Evolutionary conservation across 1,284 basidiomycete genomes (phyloP).

Genomic region (Trichosporon coremiiforme): DNA sequence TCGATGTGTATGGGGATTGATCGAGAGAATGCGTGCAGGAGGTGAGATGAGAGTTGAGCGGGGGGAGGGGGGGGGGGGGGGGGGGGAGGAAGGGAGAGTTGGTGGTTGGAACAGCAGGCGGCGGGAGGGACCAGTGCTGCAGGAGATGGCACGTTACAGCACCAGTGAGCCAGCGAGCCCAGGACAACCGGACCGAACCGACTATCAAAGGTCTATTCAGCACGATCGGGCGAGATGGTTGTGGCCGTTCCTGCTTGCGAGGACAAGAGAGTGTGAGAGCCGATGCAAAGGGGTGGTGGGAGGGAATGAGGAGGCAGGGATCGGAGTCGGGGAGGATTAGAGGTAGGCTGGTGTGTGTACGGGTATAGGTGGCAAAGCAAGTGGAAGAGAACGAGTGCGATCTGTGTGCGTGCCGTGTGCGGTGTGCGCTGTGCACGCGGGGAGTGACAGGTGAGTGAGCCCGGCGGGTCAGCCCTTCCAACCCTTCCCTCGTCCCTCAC

Average conservation of each 20-base stretch:
- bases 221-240: not conserved
- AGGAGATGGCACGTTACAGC: slow-evolving; percentile 8
- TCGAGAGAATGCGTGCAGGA: not conserved
- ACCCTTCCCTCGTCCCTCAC: not conserved
- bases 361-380: slow-evolving; percentile 14
- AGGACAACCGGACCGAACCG: slow-evolving; percentile 1
- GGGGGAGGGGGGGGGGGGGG: no score
- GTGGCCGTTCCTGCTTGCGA: not conserved
- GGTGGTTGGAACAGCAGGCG: slow-evolving; percentile 21
- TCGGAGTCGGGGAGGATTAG: not conserved
- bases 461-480: not conserved
- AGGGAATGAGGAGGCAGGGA: not conserved
- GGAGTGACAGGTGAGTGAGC: not conserved
- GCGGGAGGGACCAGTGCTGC: slow-evolving; percentile 18
- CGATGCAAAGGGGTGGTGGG: not conserved
- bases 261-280: slow-evolving; percentile 7
- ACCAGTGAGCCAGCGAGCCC: not conserved
- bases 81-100: slow-evolving; percentile 8
- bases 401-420: not conserved
- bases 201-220: not conserved
- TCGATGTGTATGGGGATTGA: not conserved
- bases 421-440: not conserved
- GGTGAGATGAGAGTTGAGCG: not conserved
- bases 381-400: not conserved
- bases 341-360: not conserved